Base-by-base conservation (phyloP, 352 stramenopile species). In the Peronosclerospora sorghi region DNA sequence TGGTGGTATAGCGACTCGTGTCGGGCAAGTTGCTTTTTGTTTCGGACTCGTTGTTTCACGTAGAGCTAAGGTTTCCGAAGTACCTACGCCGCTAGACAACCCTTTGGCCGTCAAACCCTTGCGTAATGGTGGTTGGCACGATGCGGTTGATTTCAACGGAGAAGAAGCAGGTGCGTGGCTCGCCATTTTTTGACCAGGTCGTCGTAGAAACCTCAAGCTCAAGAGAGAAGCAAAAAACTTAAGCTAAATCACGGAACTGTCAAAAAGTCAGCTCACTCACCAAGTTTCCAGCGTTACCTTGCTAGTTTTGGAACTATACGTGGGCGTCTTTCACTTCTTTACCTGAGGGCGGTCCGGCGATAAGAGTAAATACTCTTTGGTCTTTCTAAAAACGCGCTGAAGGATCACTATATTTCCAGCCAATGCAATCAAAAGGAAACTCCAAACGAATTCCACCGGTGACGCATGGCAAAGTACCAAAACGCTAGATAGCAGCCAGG, bases 111-210 rank as follows among this genome's bases (percentile, higher is more conserved):
- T 42, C 17, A 59, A 23, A 41, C 18, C 52, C 32, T 20, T 58
- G 18, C 51, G 40, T 2, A 44, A n/a, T 26, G 48, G 50, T 8
- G 35, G 4, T 15, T 30, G 35, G 2, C 52, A 27, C 21, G 52
- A 62, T 39, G 35, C 17, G n/a, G 46, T 41, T 2, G 57, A 54
- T 32, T 56, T 62, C 28, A 66, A 34, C n/a, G 53, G 41, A 29
- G 51, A 53, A 9, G 48, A 51, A 38, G 50, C 40, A 27, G 57
- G 44, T 0, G 57, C 56, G 20, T 49, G 54, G 23, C 36, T 66
- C 14, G 48, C 48, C 57, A 66, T 66, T 10, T n/a, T n/a, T 7
- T 56, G 41, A 13, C 24, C 21, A 20, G 35, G 23, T 54, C 21
- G 3, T 26, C 21, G 3, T 26, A 51, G 35, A 45, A 26, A n/a